A percentile compares a stretch with the other conserved stretches of the same genome.
These are phyloP conservation scores for Plectosphaerella sp. DNA, from an alignment of 2,329 filamentous ascomycete genomes.

Conservation along the genomic window DNA sequence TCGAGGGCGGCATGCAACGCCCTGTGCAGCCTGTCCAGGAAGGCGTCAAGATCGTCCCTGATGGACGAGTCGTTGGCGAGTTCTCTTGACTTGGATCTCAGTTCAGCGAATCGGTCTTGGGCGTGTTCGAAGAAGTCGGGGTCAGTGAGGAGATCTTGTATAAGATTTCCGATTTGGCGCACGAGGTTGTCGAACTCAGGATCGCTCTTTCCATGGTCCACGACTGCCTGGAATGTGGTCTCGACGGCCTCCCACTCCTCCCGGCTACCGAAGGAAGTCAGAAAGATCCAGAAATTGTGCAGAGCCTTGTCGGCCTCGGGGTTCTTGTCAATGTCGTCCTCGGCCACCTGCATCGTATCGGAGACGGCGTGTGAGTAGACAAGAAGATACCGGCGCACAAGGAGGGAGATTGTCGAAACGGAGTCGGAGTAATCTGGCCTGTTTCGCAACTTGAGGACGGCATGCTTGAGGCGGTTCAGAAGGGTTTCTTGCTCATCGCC, in stretches of 20 bases:
- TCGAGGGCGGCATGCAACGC: slow-evolving; percentile 65
- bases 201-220: slow-evolving; percentile 71
- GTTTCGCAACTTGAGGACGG: slow-evolving; percentile 68
- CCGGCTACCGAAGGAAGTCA: slow-evolving; percentile 73
- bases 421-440: slow-evolving; percentile 82
- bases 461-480: slow-evolving; percentile 69
- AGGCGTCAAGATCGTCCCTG: slow-evolving; percentile 65
- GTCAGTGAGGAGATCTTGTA: slow-evolving; percentile 80
- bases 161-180: slow-evolving; percentile 64
- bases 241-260: slow-evolving; percentile 74
- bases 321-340: slow-evolving; percentile 71
- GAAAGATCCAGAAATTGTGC: slow-evolving; percentile 73
- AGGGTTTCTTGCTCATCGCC: slow-evolving; percentile 71
- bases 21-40: slow-evolving; percentile 64
- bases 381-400: slow-evolving; percentile 74
- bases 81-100: slow-evolving; percentile 54
- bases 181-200: slow-evolving; percentile 79
- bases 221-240: slow-evolving; percentile 61
- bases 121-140: slow-evolving; percentile 80
- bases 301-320: slow-evolving; percentile 70
- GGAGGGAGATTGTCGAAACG: slow-evolving; percentile 69
- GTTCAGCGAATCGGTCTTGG: slow-evolving; percentile 46
- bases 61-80: slow-evolving; percentile 64
- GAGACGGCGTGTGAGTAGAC: slow-evolving; percentile 71
- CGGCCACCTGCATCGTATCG: slow-evolving; percentile 60